phyloP scores from a whole-genome alignment of 164 flowering plant genomes.

The Aristolochia contorta region DNA sequence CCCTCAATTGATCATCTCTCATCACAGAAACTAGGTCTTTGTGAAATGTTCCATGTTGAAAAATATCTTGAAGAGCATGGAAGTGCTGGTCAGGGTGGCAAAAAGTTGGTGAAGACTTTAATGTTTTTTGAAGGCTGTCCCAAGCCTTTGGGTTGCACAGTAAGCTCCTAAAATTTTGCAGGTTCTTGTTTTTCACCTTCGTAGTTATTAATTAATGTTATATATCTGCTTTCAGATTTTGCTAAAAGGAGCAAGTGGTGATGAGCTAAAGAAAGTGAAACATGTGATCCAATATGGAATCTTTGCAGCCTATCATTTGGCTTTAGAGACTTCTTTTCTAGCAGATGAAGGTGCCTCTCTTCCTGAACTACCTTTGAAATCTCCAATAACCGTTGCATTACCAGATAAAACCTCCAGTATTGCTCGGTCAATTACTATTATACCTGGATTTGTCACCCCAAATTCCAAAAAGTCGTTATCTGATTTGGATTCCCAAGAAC shows the following conservation, averaged over 20 bases:
- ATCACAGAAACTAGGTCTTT: constrained; percentile 65
- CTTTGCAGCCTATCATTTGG: constrained; percentile 98
- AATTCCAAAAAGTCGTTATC: constrained; percentile 27
- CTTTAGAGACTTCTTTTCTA: constrained; percentile 93
- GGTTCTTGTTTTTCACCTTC: background rate
- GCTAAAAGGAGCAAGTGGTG: constrained; percentile 85
- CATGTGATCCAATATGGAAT: constrained; percentile 90
- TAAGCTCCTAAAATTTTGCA: constrained; percentile 28
- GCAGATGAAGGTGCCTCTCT: constrained; percentile 98
- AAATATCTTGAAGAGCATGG: constrained; percentile 76
- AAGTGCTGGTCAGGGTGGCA: constrained; percentile 74
- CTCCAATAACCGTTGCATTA: constrained; percentile 79
- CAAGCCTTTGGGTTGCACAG: constrained; percentile 84
- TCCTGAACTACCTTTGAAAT: constrained; percentile 69
- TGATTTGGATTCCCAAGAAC: constrained; percentile 28
- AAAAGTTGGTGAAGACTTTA: constrained; percentile 67
- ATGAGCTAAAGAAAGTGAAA: constrained; percentile 92
- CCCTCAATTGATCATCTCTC: constrained; percentile 90
- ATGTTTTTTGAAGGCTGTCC: constrained; percentile 97
- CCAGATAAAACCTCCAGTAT: constrained; percentile 62
- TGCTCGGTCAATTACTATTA: constrained; percentile 74
- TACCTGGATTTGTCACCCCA: constrained; percentile 61
- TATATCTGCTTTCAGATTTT: constrained; percentile 47
- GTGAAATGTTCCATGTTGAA: constrained; percentile 75
- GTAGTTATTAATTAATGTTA: background rate